Evolutionary conservation across 148 eudicot genomes (phyloP).

Genomic region (Camellia granthamiana): DNA sequence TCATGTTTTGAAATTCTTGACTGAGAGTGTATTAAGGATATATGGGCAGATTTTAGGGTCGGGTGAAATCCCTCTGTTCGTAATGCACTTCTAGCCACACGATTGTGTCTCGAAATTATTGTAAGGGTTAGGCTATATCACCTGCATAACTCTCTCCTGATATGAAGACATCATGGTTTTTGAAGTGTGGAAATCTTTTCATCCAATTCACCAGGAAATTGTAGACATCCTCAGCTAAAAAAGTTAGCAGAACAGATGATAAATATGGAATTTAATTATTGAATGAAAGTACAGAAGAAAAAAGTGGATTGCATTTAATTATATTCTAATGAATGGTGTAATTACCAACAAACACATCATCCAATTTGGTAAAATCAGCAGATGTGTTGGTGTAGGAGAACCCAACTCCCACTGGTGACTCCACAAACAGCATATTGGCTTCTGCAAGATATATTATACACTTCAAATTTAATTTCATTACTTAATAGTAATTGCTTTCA

Average conservation of each 20-base stretch:
- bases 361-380: conserved; percentile 42
- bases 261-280: neutral
- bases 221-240: conserved; percentile 61
- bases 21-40: too few species aligned
- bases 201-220: conserved; percentile 66
- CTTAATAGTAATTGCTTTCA: neutral
- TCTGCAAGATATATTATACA: conserved; percentile 27
- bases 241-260: too few species aligned
- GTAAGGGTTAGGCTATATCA: conserved; percentile 7
- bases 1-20: too few species aligned
- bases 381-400: conserved; percentile 20
- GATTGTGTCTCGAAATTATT: too few species aligned
- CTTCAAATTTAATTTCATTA: neutral
- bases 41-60: too few species aligned
- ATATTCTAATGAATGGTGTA: neutral
- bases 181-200: conserved; percentile 45
- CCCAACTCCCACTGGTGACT: too few species aligned
- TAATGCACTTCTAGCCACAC: too few species aligned
- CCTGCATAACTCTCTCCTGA: conserved; percentile 87
- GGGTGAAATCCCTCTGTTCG: too few species aligned
- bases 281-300: neutral
- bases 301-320: neutral
- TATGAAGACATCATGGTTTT: conserved; percentile 45
- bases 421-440: conserved; percentile 32
- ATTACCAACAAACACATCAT: conserved; percentile 59